phyloP scores from a whole-genome alignment of 768 basidiomycete species.

The Lactarius pseudohatsudake region DNA sequence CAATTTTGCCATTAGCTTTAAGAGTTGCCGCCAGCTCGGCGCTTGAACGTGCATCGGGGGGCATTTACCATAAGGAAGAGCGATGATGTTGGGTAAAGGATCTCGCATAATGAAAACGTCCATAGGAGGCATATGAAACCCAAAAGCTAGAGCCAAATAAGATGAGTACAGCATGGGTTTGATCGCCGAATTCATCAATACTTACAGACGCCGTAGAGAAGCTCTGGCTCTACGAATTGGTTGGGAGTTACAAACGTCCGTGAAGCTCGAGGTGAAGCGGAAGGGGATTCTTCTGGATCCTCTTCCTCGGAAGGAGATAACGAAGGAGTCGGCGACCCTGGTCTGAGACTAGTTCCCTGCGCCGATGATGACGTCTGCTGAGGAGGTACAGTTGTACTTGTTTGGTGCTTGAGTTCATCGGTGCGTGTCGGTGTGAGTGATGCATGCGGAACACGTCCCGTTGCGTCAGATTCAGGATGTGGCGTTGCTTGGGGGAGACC shows the following conservation, averaged over 20 bases:
- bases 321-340: neutral
- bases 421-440: neutral
- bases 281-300: slow-evolving; percentile 1
- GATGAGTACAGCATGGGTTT: slow-evolving; percentile 2
- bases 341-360: slow-evolving; percentile 16
- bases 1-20: slow-evolving; percentile 73
- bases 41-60: slow-evolving; percentile 73
- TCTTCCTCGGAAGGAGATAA: slow-evolving; percentile 15
- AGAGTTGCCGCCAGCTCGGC: slow-evolving; percentile 68
- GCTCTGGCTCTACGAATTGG: slow-evolving; percentile 53
- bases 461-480: neutral
- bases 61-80: slow-evolving; percentile 65
- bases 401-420: neutral
- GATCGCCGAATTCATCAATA: neutral
- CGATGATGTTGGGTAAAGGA: slow-evolving; percentile 70
- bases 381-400: neutral
- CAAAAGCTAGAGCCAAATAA: slow-evolving; percentile 51
- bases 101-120: slow-evolving; percentile 49
- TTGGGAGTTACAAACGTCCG: slow-evolving; percentile 20
- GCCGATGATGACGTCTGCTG: slow-evolving; percentile 3
- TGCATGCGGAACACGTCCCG: neutral
- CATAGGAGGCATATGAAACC: slow-evolving; percentile 61
- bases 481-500: neutral
- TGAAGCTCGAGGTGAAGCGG: neutral
- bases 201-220: slow-evolving; percentile 45